phyloP scores from a whole-genome alignment of 139 green algal species.

The Chlamydomonas incerta region DNA sequence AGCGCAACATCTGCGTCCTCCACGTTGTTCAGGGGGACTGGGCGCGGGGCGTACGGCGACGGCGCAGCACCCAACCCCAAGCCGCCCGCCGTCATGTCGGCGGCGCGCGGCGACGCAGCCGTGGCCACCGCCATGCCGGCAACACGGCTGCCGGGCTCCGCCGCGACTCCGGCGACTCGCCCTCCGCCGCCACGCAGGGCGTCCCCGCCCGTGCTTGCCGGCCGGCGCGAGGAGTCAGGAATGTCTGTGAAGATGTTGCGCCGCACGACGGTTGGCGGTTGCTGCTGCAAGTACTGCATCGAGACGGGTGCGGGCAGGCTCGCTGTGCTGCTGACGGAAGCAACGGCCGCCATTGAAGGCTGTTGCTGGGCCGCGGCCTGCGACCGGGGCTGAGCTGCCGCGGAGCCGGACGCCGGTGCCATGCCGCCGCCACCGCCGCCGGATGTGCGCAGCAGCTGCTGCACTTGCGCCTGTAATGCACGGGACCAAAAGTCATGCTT shows the following conservation, averaged over 20 bases:
- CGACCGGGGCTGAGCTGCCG: neutral
- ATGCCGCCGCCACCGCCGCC: neutral
- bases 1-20: constrained; percentile 24
- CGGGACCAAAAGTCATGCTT: neutral
- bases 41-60: neutral
- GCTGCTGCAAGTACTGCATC: neutral
- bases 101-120: neutral
- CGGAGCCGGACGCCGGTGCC: too few species aligned
- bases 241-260: constrained; percentile 30
- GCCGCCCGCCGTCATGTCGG: too few species aligned
- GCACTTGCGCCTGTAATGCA: constrained; percentile 19
- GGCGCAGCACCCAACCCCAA: too few species aligned
- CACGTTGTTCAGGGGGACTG: neutral
- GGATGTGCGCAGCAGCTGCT: constrained; percentile 20
- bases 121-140: neutral
- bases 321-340: neutral
- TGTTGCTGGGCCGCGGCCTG: too few species aligned
- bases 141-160: neutral
- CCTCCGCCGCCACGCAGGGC: too few species aligned
- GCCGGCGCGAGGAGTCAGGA: neutral
- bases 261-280: neutral
- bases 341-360: too few species aligned
- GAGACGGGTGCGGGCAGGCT: neutral
- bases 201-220: neutral
- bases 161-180: too few species aligned